These are phyloP conservation scores for Trichoderma cornu-damae DNA, from an alignment of 2,329 filamentous ascomycete species.

Conservation along the genomic window DNA sequence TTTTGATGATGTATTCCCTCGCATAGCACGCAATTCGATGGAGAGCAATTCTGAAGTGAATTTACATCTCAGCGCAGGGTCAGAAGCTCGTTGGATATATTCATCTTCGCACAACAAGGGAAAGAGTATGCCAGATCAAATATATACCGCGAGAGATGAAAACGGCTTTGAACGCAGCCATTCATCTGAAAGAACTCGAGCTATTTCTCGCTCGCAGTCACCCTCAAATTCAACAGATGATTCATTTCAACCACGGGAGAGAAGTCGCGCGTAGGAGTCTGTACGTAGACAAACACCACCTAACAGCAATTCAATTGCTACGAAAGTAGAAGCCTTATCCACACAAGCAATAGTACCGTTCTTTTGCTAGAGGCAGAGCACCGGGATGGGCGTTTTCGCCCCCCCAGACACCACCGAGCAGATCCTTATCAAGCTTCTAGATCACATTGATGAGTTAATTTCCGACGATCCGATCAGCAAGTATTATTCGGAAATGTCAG, in stretches of 20 bases:
- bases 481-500: not conserved
- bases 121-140: not conserved
- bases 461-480: not conserved
- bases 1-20: too few species aligned
- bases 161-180: not conserved
- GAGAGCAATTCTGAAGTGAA: not conserved
- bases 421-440: not conserved
- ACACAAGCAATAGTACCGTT: not conserved
- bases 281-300: not conserved
- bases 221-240: not conserved
- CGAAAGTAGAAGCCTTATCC: not conserved
- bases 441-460: not conserved
- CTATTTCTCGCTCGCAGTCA: not conserved
- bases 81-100: accelerated
- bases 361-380: not conserved
- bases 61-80: not conserved
- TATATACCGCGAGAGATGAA: not conserved
- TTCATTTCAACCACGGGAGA: not conserved
- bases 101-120: accelerated
- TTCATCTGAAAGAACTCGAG: not conserved
- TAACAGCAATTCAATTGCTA: not conserved
- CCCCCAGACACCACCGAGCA: not conserved
- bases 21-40: too few species aligned
- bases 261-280: not conserved
- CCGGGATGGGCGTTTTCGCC: not conserved